A percentile compares a stretch with the other conserved stretches of the same genome.
Evolutionary conservation across 441 rosid genomes (phyloP).

Genomic region (Pelargonium citronellum): DNA sequence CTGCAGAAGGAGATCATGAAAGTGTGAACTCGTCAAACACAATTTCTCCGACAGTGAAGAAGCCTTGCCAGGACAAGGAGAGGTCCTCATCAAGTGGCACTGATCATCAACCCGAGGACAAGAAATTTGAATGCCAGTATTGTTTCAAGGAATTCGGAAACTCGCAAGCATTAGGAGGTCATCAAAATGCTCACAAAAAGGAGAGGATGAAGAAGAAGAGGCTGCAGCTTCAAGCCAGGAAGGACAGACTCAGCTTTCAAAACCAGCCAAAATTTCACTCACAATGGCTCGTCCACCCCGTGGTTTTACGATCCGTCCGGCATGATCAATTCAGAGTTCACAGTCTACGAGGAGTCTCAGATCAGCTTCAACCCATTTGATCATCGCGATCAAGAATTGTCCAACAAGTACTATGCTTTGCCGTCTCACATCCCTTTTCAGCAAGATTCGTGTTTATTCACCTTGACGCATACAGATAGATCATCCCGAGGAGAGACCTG

Average conservation of each 20-base stretch:
- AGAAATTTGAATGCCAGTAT: constrained; percentile 80
- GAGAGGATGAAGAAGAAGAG: constrained; percentile 89
- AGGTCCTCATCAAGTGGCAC: constrained; percentile 15
- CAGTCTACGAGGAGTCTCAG: constrained; percentile 52
- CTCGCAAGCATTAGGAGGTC: constrained; percentile 95
- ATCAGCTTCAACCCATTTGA: constrained; percentile 50
- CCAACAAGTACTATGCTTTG: constrained; percentile 21
- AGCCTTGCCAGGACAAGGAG: constrained; percentile 25
- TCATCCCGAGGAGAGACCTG: constrained; percentile 18
- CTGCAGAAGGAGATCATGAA: constrained; percentile 45
- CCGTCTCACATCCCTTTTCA: constrained; percentile 38
- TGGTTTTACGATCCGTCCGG: constrained; percentile 43
- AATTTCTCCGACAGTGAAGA: constrained; percentile 23
- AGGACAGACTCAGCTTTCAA: constrained; percentile 62
- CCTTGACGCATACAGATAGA: constrained; percentile 25
- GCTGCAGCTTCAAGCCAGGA: constrained; percentile 79
- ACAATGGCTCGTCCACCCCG: constrained; percentile 25
- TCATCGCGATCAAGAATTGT: not conserved
- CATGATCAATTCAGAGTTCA: constrained; percentile 33
- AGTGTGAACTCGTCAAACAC: constrained; percentile 63
- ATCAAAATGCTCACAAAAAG: constrained; percentile 95
- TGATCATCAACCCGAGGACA: constrained; percentile 22
- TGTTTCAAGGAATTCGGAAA: constrained; percentile 84
- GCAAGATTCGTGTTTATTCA: constrained; percentile 29
- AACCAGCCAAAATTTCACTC: constrained; percentile 28